These are phyloP conservation scores for Myxozyma udenii DNA, from an alignment of 805 yeast genomes.

Conservation along the genomic window DNA sequence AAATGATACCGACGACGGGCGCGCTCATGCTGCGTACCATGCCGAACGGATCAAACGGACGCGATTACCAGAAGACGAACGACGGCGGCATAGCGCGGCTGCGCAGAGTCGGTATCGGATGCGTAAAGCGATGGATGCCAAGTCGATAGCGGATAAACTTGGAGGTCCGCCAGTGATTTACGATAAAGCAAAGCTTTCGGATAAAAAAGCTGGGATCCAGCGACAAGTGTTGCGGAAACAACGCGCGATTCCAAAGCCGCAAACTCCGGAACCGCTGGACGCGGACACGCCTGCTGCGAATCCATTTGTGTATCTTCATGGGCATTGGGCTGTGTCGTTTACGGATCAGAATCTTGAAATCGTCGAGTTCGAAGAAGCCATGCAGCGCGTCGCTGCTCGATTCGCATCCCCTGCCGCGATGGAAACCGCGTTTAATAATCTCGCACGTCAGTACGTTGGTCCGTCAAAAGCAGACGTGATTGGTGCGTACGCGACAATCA, in stretches of 20 bases:
- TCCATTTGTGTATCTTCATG: constrained; percentile 14
- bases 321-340: constrained; percentile 14
- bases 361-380: constrained; percentile 14
- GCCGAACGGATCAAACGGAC: constrained; percentile 13
- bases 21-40: constrained; percentile 19
- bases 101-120: constrained; percentile 20
- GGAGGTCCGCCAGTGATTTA: constrained; percentile 21
- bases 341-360: constrained; percentile 6
- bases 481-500: constrained; percentile 1
- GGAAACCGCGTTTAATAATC: background rate
- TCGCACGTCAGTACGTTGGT: background rate
- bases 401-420: background rate
- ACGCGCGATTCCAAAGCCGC: constrained; percentile 11
- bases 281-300: constrained; percentile 7
- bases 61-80: constrained; percentile 15
- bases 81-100: constrained; percentile 16
- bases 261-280: constrained; percentile 2
- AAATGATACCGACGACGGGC: constrained; percentile 13
- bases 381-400: constrained; percentile 1
- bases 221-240: constrained; percentile 11
- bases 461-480: constrained; percentile 5
- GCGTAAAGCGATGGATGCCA: constrained; percentile 17
- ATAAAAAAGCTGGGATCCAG: constrained; percentile 18
- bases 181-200: constrained; percentile 20
- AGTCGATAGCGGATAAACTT: constrained; percentile 10